phyloP scores from a whole-genome alignment of 164 flowering plant species.

The Chloranthus sessilifolius region DNA sequence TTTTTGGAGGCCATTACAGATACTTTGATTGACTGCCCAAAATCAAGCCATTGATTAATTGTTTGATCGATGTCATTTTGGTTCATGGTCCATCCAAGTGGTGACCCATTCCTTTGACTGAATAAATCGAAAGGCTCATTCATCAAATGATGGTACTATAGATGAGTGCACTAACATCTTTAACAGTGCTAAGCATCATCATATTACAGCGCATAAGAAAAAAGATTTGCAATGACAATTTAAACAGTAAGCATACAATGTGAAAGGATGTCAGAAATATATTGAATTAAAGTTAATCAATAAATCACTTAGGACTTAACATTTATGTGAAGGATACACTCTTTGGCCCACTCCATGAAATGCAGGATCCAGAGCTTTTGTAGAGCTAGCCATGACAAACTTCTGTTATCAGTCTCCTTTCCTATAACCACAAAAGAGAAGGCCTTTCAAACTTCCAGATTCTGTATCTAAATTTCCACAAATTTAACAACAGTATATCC shows the following conservation, averaged over 20 bases:
- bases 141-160: too few species aligned
- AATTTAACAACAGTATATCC: slow-evolving; percentile 7
- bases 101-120: too few species aligned
- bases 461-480: slow-evolving; percentile 3
- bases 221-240: background rate
- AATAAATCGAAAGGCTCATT: too few species aligned
- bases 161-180: too few species aligned
- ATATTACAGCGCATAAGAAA: too few species aligned
- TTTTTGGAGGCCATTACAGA: too few species aligned
- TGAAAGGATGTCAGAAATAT: slow-evolving; percentile 1
- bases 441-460: slow-evolving; percentile 3
- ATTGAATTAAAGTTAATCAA: background rate
- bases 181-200: too few species aligned
- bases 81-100: too few species aligned
- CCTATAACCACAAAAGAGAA: slow-evolving; percentile 5
- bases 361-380: slow-evolving; percentile 83
- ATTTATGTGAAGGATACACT: slow-evolving; percentile 63
- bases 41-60: too few species aligned
- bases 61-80: too few species aligned
- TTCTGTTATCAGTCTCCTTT: slow-evolving; percentile 1
- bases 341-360: slow-evolving; percentile 87
- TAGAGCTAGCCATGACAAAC: slow-evolving; percentile 62
- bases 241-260: background rate
- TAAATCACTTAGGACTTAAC: background rate
- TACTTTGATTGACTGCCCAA: too few species aligned